Evolutionary conservation across 2,329 filamentous ascomycete genomes (phyloP).

Genomic region (Fragosphaeria purpurea): DNA sequence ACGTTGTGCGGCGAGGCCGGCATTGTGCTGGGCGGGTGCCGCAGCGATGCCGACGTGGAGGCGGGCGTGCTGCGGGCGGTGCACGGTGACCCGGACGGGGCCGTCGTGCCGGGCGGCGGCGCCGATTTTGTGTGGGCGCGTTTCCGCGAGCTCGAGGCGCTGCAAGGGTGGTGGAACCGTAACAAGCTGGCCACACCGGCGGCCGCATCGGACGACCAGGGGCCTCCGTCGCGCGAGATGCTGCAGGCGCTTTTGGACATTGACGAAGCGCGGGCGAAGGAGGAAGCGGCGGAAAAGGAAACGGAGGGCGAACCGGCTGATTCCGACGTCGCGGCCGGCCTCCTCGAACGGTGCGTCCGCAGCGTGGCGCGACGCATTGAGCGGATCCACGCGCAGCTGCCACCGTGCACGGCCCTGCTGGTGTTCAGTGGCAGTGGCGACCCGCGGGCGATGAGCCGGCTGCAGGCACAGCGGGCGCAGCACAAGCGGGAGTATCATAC

Average conservation of each 20-base stretch:
- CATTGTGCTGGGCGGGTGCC: slow-evolving; percentile 42
- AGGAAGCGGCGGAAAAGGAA: slow-evolving; percentile 1
- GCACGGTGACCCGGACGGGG: slow-evolving; percentile 46
- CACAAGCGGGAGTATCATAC: slow-evolving; percentile 57
- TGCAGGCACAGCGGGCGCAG: slow-evolving; percentile 50
- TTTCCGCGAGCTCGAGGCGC: slow-evolving; percentile 54
- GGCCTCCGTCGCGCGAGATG: slow-evolving; percentile 21
- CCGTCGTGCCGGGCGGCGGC: slow-evolving; percentile 47
- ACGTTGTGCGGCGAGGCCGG: slow-evolving; percentile 47
- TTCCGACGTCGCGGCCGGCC: not conserved
- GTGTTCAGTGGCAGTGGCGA: slow-evolving; percentile 58
- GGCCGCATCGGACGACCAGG: slow-evolving; percentile 17
- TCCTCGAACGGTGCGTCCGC: slow-evolving; percentile 36
- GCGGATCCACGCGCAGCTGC: slow-evolving; percentile 47
- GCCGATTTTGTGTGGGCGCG: slow-evolving; percentile 60
- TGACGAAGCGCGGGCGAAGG: slow-evolving; percentile 4
- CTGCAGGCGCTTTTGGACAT: slow-evolving; percentile 8
- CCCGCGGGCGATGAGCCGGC: slow-evolving; percentile 53
- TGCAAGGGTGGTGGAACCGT: slow-evolving; percentile 59
- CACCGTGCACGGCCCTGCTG: slow-evolving; percentile 55
- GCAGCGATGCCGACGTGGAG: slow-evolving; percentile 48
- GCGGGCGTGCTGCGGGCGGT: slow-evolving; percentile 47
- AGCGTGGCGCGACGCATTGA: slow-evolving; percentile 39
- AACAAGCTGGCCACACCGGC: slow-evolving; percentile 31
- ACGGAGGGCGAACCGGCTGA: not conserved